A percentile compares a stretch with the other conserved stretches of the same genome.
Conservation (phyloP, 2,329 filamentous ascomycete species). For the Magnaporthiopsis poae region DNA sequence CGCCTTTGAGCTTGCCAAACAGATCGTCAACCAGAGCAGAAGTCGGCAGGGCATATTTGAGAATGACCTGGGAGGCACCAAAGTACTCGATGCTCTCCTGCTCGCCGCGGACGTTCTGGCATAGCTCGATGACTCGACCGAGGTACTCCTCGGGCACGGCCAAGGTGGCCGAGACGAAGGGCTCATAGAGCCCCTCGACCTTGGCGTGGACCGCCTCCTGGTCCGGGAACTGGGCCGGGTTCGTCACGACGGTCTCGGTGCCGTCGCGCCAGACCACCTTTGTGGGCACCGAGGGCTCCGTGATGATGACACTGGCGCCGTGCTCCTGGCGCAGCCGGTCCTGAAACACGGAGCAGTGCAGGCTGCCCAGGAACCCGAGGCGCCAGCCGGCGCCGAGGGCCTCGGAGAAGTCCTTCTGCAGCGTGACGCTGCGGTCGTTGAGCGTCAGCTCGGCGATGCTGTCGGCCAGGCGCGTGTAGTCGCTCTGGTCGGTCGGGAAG, state of each 20-base stretch:
- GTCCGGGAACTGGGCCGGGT: conserved; percentile 81
- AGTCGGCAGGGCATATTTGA: conserved; percentile 83
- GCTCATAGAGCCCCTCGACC: conserved; percentile 39
- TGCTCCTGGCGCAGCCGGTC: conserved; percentile 90
- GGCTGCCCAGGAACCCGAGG: conserved; percentile 85
- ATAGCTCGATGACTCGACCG: conserved; percentile 88
- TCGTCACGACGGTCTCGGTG: conserved; percentile 68
- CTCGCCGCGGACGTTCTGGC: conserved; percentile 77
- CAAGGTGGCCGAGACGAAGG: conserved; percentile 71
- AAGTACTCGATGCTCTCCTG: conserved; percentile 87
- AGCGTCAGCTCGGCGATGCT: conserved; percentile 88
- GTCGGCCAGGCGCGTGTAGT: conserved; percentile 79
- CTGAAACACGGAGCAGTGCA: conserved; percentile 98
- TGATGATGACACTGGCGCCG: conserved; percentile 90
- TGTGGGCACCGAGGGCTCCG: conserved; percentile 86
- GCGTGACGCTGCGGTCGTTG: conserved; percentile 87
- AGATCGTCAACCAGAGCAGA: conserved; percentile 91
- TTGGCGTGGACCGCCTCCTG: conserved; percentile 37
- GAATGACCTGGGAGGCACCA: conserved; percentile 80
- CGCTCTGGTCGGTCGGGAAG: conserved; percentile 82
- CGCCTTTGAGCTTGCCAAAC: conserved; percentile 89
- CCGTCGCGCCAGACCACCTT: conserved; percentile 73
- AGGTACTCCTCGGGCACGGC: conserved; percentile 91
- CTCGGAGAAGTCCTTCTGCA: conserved; percentile 89
- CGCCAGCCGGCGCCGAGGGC: conserved; percentile 90